A percentile compares a stretch with the other conserved stretches of the same genome.
These are phyloP conservation scores for Trametes punicea DNA, from an alignment of 768 basidiomycete genomes.

Conservation along the genomic window DNA sequence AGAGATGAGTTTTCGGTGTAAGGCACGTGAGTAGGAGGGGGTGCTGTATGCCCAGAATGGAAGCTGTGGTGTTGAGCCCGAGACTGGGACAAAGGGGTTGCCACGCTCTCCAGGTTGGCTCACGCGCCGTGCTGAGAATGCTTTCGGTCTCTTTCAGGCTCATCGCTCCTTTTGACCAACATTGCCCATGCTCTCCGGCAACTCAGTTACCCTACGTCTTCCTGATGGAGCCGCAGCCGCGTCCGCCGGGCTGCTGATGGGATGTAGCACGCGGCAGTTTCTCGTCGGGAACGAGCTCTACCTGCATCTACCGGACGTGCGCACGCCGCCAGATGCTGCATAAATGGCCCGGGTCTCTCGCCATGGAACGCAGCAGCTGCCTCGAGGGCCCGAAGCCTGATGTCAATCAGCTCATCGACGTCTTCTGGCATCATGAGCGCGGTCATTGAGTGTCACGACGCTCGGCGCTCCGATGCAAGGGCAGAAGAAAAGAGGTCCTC, in stretches of 20 bases:
- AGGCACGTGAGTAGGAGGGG: neutral
- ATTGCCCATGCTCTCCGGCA: constrained; percentile 15
- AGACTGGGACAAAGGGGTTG: neutral
- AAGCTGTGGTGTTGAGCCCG: constrained; percentile 8
- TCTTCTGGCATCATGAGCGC: constrained; percentile 21
- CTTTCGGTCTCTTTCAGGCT: constrained; percentile 10
- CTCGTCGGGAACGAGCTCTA: constrained; percentile 14
- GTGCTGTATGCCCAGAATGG: constrained; percentile 9
- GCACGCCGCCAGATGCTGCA: neutral
- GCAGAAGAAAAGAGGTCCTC: constrained; percentile 7
- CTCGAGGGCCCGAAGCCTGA: constrained; percentile 18
- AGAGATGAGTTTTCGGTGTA: neutral
- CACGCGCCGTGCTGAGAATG: constrained; percentile 6
- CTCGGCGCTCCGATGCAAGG: constrained; percentile 17
- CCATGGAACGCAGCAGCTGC: constrained; percentile 10
- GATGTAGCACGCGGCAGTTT: constrained; percentile 2
- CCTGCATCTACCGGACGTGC: constrained; percentile 13
- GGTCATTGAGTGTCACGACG: constrained; percentile 15
- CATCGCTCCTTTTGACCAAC: neutral
- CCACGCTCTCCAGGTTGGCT: constrained; percentile 8
- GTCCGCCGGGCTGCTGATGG: constrained; percentile 1
- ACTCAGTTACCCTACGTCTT: constrained; percentile 14
- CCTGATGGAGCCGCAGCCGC: neutral
- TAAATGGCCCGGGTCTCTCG: constrained; percentile 7
- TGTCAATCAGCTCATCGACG: constrained; percentile 20